These are phyloP conservation scores for Butyriboletus loyo DNA, from an alignment of 768 basidiomycete species.

Conservation along the genomic window DNA sequence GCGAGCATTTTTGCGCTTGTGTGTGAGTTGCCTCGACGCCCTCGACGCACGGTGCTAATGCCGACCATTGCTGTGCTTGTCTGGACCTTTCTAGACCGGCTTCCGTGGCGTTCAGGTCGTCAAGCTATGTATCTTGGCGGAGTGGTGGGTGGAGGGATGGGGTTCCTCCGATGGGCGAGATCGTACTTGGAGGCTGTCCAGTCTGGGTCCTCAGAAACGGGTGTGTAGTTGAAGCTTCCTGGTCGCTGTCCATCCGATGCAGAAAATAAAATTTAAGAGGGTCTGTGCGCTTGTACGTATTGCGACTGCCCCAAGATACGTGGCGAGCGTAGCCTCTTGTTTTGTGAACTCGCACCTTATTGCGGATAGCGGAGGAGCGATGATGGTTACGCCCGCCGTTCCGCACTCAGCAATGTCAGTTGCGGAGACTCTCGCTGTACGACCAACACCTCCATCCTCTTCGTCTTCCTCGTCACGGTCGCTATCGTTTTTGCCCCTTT, in stretches of 20 bases:
- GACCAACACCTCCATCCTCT: constrained; percentile 10
- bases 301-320: not conserved
- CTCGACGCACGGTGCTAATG: not conserved
- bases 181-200: constrained; percentile 27
- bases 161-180: constrained; percentile 41
- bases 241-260: not conserved
- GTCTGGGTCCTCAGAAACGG: constrained; percentile 1
- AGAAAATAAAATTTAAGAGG: not conserved
- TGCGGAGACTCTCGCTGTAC: constrained; percentile 3
- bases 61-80: not conserved
- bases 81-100: constrained; percentile 44
- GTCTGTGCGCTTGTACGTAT: constrained; percentile 13
- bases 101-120: constrained; percentile 48
- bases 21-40: constrained; percentile 38
- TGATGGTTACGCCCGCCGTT: constrained; percentile 2
- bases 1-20: constrained; percentile 55
- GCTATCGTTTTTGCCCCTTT: constrained; percentile 23
- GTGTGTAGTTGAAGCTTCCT: not conserved
- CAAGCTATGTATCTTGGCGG: constrained; percentile 54
- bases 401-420: constrained; percentile 13
- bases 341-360: not conserved
- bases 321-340: not conserved
- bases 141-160: constrained; percentile 54
- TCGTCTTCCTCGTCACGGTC: constrained; percentile 15
- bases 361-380: constrained; percentile 12